Evolutionary conservation across 1,284 basidiomycete species (phyloP), one percentile per base, ranked within the genome.

Genomic region (Cutaneotrichosporon mucoides): DNA sequence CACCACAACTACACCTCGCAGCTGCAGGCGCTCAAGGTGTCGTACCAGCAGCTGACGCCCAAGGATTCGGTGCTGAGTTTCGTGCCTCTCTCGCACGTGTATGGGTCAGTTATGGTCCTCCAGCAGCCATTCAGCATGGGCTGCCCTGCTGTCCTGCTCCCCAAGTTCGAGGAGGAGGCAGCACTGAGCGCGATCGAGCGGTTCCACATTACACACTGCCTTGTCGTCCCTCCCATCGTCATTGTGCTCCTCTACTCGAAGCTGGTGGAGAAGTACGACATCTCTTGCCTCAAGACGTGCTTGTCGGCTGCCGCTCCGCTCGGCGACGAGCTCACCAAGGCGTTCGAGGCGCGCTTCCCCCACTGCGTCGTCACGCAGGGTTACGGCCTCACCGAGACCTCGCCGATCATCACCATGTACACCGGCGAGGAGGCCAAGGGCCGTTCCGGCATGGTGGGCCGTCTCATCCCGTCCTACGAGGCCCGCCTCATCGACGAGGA

Each of bases 221-320:
- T 91, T 5, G 82, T 94, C 46, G 92, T 94, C 0, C 92, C 93
- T 0, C 92, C 92, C 0, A 86, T 96, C 47, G 79, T 92, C 3
- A 85, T 95, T 47, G 69, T 69, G 7, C 61, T 79, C 35, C 61
- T 76, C 15, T 60, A 80, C 59, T 77, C 78, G 41, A 72, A 76
- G 81, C 84, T 83, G 13, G 81, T 88, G 1, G 82, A 84, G 47
- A 83, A 88, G 71, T 88, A 88, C 73, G 82, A 92, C 68, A 63
- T 94, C 54, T 83, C 81, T 4, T 83, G 83, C 3, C 72, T 95
- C 5, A 75, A 79, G n/a, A 76, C 83, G 6, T 68, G 92, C 53
- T 81, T 86, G 65, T 89, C 85, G 1, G 92, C 90, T 4, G 93
- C 92, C 0, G 93, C 93, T 2, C 91, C 92, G 1, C 81, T 93